phyloP scores from a whole-genome alignment of 2,329 filamentous ascomycete genomes.

The Lachnellula arida region DNA sequence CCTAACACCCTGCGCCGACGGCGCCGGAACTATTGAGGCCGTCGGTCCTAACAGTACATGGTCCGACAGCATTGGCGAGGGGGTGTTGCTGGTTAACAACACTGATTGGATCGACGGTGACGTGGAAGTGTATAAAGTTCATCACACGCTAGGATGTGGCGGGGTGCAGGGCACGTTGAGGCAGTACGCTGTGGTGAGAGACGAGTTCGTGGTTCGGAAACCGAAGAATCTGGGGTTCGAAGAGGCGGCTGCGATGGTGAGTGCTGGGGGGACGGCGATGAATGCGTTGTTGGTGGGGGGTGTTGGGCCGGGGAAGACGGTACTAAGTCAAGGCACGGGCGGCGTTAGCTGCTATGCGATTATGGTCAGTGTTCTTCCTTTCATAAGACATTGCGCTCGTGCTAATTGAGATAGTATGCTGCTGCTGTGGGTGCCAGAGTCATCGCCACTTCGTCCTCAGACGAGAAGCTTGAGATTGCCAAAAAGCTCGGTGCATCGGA shows the following conservation, averaged over 20 bases:
- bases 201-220: slow-evolving; percentile 46
- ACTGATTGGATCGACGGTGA: slow-evolving; percentile 36
- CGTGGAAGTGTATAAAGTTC: slow-evolving; percentile 23
- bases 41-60: slow-evolving; percentile 40
- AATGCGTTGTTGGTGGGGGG: slow-evolving; percentile 46
- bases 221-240: slow-evolving; percentile 53
- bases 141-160: slow-evolving; percentile 50
- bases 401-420: slow-evolving; percentile 27
- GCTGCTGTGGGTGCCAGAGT: slow-evolving; percentile 38
- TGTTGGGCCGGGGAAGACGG: slow-evolving; percentile 40
- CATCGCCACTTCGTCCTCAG: slow-evolving; percentile 17
- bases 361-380: slow-evolving; percentile 20
- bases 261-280: slow-evolving; percentile 57
- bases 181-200: slow-evolving; percentile 54
- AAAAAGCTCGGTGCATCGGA: slow-evolving; percentile 13
- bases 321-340: slow-evolving; percentile 50
- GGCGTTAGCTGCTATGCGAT: slow-evolving; percentile 41
- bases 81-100: slow-evolving; percentile 62
- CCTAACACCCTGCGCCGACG: slow-evolving; percentile 60
- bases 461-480: slow-evolving; percentile 13
- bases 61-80: slow-evolving; percentile 51
- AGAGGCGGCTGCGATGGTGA: slow-evolving; percentile 55
- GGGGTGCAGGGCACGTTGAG: slow-evolving; percentile 50
- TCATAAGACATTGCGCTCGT: not conserved
- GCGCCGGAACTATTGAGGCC: slow-evolving; percentile 56